These are phyloP conservation scores for Sisymbrium altissimum DNA, from an alignment of 345 rosid genomes.

Conservation along the genomic window DNA sequence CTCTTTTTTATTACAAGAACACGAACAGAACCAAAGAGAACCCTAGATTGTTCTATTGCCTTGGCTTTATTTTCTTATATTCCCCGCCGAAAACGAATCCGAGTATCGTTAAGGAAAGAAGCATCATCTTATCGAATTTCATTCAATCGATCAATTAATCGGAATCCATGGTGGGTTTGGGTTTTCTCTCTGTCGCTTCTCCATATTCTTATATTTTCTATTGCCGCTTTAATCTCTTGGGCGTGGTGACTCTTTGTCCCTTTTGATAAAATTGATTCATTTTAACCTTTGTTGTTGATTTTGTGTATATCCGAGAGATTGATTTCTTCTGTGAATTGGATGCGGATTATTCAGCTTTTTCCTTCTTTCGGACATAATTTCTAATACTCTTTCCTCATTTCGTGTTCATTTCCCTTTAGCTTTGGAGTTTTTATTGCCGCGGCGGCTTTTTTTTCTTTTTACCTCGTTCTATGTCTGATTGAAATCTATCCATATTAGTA, in stretches of 20 bases:
- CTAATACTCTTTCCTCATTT: neutral
- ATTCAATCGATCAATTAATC: neutral
- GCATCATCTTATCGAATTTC: neutral
- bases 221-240: neutral
- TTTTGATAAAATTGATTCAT: neutral
- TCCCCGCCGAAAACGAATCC: neutral
- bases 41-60: slow-evolving; percentile 29
- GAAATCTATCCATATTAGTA: neutral
- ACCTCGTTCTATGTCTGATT: neutral
- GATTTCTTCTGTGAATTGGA: neutral
- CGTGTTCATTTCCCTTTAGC: too few relatives aligned
- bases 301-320: neutral
- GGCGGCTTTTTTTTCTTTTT: too few relatives aligned
- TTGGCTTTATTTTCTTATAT: neutral
- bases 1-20: slow-evolving; percentile 7
- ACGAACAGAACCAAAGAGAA: slow-evolving; percentile 9
- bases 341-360: neutral
- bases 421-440: too few relatives aligned
- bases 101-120: neutral
- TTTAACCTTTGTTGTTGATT: neutral
- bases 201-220: neutral
- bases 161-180: slow-evolving; percentile 27
- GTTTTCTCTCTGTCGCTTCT: neutral
- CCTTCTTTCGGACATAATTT: neutral
- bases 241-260: neutral